A percentile compares a stretch with the other conserved stretches of the same genome.
Conservation (phyloP, 2,329 filamentous ascomycete genomes). For the Tolypocladium paradoxum region DNA sequence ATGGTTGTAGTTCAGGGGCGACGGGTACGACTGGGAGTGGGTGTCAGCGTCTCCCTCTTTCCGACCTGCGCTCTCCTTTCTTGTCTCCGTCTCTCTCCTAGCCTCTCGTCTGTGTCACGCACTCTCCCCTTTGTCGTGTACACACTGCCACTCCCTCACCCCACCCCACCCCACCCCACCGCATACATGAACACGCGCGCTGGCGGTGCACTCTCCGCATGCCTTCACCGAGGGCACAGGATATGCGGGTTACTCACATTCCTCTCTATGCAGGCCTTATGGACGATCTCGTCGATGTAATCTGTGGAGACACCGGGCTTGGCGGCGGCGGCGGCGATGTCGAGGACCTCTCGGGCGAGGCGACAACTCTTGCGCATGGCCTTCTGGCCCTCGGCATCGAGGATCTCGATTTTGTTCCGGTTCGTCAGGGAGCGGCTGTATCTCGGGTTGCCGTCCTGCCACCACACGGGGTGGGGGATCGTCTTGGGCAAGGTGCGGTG, state of each 20-base stretch:
- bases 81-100: background rate
- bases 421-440: conserved; percentile 50
- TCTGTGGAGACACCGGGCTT: conserved; percentile 94
- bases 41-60: conserved; percentile 3
- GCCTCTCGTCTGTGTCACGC: background rate
- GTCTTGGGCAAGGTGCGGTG: conserved; percentile 63
- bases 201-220: background rate
- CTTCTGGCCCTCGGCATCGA: conserved; percentile 71
- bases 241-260: conserved; percentile 48
- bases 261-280: conserved; percentile 88
- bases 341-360: conserved; percentile 80
- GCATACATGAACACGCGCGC: background rate
- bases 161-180: background rate
- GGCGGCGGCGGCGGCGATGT: conserved; percentile 74
- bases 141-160: background rate
- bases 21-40: conserved; percentile 71
- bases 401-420: conserved; percentile 71
- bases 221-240: background rate
- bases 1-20: conserved; percentile 86
- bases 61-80: background rate
- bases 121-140: background rate
- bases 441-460: conserved; percentile 65
- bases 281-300: conserved; percentile 86
- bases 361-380: conserved; percentile 89
- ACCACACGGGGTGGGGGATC: conserved; percentile 82